Evolutionary conservation across 768 basidiomycete species (phyloP).

Genomic region (Rhodosporidiobolus odoratus): DNA sequence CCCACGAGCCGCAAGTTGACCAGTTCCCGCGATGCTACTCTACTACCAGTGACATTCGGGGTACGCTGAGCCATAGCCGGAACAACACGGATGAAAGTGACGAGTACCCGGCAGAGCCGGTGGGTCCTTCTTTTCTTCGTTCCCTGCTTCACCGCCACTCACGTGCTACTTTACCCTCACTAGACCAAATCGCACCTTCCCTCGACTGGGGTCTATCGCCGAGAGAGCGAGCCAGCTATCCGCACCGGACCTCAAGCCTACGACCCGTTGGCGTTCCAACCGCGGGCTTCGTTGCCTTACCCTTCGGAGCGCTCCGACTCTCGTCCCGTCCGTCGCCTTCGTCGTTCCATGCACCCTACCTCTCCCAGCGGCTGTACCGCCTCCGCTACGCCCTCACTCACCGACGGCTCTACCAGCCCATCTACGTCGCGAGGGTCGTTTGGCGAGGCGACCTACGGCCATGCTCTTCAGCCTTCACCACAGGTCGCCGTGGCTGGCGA

Average conservation of each 20-base stretch:
- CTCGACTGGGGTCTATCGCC: neutral
- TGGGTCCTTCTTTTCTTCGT: neutral
- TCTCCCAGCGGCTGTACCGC: neutral
- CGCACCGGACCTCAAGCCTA: neutral
- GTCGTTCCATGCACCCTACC: neutral
- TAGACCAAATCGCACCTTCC: neutral
- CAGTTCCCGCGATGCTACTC: slow-evolving; percentile 12
- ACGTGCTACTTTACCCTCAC: neutral
- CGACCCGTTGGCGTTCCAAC: neutral
- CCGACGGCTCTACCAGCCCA: slow-evolving; percentile 14
- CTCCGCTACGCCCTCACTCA: slow-evolving; percentile 13
- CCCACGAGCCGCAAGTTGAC: slow-evolving; percentile 4
- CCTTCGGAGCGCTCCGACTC: slow-evolving; percentile 21
- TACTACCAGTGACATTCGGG: slow-evolving; percentile 21
- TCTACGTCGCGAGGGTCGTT: slow-evolving; percentile 10
- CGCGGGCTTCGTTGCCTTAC: slow-evolving; percentile 4
- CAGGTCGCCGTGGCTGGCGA: neutral
- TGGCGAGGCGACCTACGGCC: slow-evolving; percentile 1
- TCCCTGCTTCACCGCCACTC: neutral
- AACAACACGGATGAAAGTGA: neutral
- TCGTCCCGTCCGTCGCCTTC: slow-evolving; percentile 19
- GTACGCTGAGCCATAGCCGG: slow-evolving; percentile 1
- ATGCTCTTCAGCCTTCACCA: neutral
- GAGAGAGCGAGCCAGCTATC: slow-evolving; percentile 7
- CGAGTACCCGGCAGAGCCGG: neutral